Evolutionary conservation across 2,329 filamentous ascomycete genomes (phyloP), one percentile per base, ranked within the genome.

Genomic region (Paracorniculantispora psalliotae): DNA sequence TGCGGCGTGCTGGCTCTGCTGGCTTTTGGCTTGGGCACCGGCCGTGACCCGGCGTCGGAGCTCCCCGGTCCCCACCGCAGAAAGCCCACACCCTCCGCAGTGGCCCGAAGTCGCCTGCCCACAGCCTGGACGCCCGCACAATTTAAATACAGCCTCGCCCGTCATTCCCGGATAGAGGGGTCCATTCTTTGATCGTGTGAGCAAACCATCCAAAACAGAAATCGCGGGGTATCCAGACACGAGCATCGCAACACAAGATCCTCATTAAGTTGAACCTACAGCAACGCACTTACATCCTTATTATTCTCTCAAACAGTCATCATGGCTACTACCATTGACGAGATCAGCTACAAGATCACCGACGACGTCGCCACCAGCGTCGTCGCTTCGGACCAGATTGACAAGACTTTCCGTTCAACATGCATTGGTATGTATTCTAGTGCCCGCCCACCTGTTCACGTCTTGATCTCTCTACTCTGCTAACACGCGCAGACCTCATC

Each of bases 331-430:
- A 71, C 76, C 64, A 66, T 69, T 46, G 78, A 80, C 54, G 76
- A 79, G 61, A 73, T 76, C 60, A 77, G 77, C 61, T 86, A 87
- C 69, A 77, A 80, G 66, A 72, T 86, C n/a, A 81, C 84, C 35
- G 50, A 53, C 61, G 67, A 76, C 63, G 77, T 86, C 67, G 69
- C 77, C 65, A 79, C 76, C 41, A 79, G 77, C 13, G 67, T 68
- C 6, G 69, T 87, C 55, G 70, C 77, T 35, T 71, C 82, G 23
- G 78, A 79, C 12, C 75, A 82, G 60, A 87, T 87, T 62, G 83
- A 87, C 71, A 74, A 73, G 65, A 84, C 81, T 28, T 87, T 88
- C 67, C 79, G 81, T 57, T 85, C 84, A 19, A 82, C 73, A 68
- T 81, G 76, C 67, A 86, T 87, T 65, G 85, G 85, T 87, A 69